Conservation (phyloP, 805 yeast genomes). For the Pichia gijzeniarum region DNA sequence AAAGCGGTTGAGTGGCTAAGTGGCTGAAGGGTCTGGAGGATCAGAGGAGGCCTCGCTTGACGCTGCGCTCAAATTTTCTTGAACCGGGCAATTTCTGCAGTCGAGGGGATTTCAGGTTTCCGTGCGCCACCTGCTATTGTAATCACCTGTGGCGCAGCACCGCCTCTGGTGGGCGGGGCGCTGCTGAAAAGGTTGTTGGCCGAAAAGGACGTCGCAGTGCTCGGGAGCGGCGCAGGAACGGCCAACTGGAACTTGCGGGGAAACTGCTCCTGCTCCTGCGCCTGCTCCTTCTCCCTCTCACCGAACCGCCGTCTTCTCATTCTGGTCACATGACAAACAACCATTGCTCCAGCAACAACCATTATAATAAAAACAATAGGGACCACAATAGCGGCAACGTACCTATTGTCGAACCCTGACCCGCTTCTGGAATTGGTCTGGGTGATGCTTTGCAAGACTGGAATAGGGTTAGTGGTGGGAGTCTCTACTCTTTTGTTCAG, state of each 20-base stretch:
- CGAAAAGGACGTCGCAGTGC: slow-evolving; percentile 2
- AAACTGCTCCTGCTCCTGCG: no score
- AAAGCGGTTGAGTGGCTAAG: no score
- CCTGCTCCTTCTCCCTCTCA: background rate
- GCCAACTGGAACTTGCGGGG: background rate
- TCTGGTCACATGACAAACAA: background rate
- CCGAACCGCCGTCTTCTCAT: background rate
- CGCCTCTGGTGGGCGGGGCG: no score
- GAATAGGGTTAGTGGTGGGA: background rate
- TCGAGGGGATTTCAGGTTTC: no score
- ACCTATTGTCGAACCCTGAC: background rate
- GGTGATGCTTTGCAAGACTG: no score
- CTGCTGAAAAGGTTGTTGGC: background rate
- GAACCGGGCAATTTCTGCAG: no score
- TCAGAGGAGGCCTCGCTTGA: no score
- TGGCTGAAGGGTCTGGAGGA: no score
- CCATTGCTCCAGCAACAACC: background rate
- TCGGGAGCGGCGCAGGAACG: background rate
- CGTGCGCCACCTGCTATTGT: no score
- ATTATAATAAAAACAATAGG: background rate
- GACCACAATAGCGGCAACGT: slow-evolving; percentile 16
- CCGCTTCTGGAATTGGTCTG: no score
- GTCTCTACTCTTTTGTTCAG: background rate
- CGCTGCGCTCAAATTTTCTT: no score
- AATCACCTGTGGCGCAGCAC: no score